A percentile compares a stretch with the other conserved stretches of the same genome.
Conservation (phyloP, 2,329 filamentous ascomycete genomes). For the Sclerotiophoma versabilis region DNA sequence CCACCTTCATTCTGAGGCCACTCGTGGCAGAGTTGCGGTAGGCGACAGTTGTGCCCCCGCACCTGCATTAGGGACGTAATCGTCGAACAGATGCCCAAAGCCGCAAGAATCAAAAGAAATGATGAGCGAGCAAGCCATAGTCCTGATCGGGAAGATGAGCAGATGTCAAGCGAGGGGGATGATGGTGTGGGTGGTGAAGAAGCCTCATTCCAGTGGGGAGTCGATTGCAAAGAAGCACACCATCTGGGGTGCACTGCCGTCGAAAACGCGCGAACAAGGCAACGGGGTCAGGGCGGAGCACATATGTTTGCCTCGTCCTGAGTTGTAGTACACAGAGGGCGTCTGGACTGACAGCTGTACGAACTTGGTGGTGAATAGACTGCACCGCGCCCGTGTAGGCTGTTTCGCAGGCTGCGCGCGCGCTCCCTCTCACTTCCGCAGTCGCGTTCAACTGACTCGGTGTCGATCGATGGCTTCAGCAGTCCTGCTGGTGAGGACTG, state of each 20-base stretch:
- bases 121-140: slow-evolving; percentile 28
- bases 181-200: slow-evolving; percentile 23
- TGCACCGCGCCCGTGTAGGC: slow-evolving; percentile 19
- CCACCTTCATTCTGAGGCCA: slow-evolving; percentile 18
- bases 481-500: slow-evolving; percentile 1
- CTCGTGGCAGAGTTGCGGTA: slow-evolving; percentile 20
- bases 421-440: slow-evolving; percentile 10
- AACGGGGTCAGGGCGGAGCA: slow-evolving; percentile 37
- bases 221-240: slow-evolving; percentile 22
- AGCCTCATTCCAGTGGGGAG: slow-evolving; percentile 31
- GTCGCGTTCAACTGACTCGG: slow-evolving; percentile 6
- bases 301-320: slow-evolving; percentile 25
- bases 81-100: slow-evolving; percentile 15
- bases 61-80: slow-evolving; percentile 33
- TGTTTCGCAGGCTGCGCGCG: slow-evolving; percentile 24
- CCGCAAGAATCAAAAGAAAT: slow-evolving; percentile 21
- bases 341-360: slow-evolving; percentile 4
- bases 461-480: slow-evolving; percentile 15
- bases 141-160: slow-evolving; percentile 27
- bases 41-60: slow-evolving; percentile 33
- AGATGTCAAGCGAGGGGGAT: slow-evolving; percentile 18
- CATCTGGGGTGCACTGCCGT: slow-evolving; percentile 34
- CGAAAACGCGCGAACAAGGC: slow-evolving; percentile 24
- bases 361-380: slow-evolving; percentile 16
- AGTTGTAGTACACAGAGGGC: slow-evolving; percentile 20